Evolutionary conservation across 2,329 filamentous ascomycete species (phyloP), one percentile per base, ranked within the genome.

Genomic region (Aspergillus terreus): DNA sequence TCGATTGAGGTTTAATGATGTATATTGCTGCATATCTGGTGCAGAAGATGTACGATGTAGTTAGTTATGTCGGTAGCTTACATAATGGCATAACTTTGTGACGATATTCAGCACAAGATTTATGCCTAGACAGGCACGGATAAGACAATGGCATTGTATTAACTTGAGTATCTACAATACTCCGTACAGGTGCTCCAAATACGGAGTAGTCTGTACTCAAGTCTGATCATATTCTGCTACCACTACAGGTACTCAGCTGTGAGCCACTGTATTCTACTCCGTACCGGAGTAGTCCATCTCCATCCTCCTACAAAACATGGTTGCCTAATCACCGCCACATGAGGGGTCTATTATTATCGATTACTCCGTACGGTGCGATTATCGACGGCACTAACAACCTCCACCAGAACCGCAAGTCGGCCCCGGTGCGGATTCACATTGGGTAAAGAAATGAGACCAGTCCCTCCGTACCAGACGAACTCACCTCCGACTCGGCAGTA

Each of bases 361-460:
- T 10, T 11, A 30, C 23, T 23, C 23, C 23, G 6, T n/a, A 12
- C 10, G 33, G 33, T 12, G 11, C 33, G 12, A 38, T 6, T 4
- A n/a, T 17, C 35, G 15, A 14, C n/a, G 35, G 23, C 23, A 30
- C 27, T 7, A 30, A 30, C 27, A 9, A 30, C 27, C 27, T 30
- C 27, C 27, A 30, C 27, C 7, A 30, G 27, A 30, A 17, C 48
- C 25, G 40, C 32, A 50, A 50, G 38, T n/a, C 14, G 35, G 35
- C 14, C 35, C 15, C 35, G 12, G 5, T 38, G 35, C 38, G 36
- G 19, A 46, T 42, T 46, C 35, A 14, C 49, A 46, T 46, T 43
- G 49, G 36, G 33, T 42, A 41, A 51, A 11, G 49, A 51, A 51
- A 51, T 51, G 44, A 44, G 38, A 51, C 44, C 32, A 43, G 14